Evolutionary conservation across 371 early-diverging fungal species (phyloP).

Genomic region (Zancudomyces culisetae): DNA sequence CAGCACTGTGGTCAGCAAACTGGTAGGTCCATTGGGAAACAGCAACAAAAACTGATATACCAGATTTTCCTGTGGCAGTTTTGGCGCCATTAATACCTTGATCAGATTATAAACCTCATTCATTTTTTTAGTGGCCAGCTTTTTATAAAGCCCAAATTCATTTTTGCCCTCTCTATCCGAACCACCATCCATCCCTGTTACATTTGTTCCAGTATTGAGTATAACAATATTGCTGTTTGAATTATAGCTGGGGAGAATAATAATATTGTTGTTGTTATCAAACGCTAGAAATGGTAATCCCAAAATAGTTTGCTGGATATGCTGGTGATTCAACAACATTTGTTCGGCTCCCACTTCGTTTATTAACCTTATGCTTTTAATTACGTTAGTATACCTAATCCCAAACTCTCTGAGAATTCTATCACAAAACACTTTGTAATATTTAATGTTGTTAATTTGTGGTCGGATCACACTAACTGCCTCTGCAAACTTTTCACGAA

Average conservation of each 20-base stretch:
- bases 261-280: background rate
- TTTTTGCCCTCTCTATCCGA: background rate
- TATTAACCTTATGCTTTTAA: constrained; percentile 5
- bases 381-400: constrained; percentile 6
- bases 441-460: constrained; percentile 44
- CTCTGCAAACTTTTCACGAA: constrained; percentile 6
- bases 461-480: constrained; percentile 33
- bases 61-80: constrained; percentile 62
- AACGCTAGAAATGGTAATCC: constrained; percentile 39
- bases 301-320: constrained; percentile 53
- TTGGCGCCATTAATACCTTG: constrained; percentile 74
- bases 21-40: constrained; percentile 42
- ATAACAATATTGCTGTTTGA: background rate
- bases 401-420: constrained; percentile 9
- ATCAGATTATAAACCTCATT: constrained; percentile 62
- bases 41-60: constrained; percentile 73
- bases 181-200: constrained; percentile 30
- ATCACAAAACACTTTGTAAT: constrained; percentile 72
- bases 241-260: background rate
- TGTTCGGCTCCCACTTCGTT: constrained; percentile 27
- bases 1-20: constrained; percentile 50
- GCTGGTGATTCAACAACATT: constrained; percentile 80
- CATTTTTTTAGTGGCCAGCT: constrained; percentile 60
- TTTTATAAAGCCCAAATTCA: constrained; percentile 56
- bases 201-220: constrained; percentile 28